Conservation (phyloP, 1,284 basidiomycete species). For the Leccinum fuscescens region DNA sequence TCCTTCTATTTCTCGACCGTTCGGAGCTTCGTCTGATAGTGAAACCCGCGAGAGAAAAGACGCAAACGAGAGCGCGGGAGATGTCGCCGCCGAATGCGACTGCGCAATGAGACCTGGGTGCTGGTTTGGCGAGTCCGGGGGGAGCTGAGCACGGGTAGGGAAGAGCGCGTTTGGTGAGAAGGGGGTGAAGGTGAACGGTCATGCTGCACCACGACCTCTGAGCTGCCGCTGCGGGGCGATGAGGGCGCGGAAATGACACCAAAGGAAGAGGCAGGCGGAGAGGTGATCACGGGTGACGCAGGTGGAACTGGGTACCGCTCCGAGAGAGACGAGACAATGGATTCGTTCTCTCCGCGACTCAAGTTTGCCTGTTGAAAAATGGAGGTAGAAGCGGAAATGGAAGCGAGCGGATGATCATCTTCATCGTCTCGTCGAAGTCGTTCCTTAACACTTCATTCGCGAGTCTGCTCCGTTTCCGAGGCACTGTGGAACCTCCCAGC, state of each 20-base stretch:
- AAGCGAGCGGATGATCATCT: constrained; percentile 1
- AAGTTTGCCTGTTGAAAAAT: background rate
- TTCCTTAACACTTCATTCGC: constrained; percentile 16
- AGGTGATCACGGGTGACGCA: constrained; percentile 30
- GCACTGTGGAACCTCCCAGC: constrained; percentile 12
- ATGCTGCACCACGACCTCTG: constrained; percentile 16
- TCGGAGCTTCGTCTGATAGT: constrained; percentile 52
- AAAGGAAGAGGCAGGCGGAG: constrained; percentile 25
- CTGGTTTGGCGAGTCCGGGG: background rate
- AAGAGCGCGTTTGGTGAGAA: background rate
- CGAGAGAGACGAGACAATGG: constrained; percentile 29
- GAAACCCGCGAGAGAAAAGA: constrained; percentile 27
- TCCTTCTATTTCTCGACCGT: constrained; percentile 49
- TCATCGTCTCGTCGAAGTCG: constrained; percentile 1
- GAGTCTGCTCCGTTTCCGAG: constrained; percentile 22
- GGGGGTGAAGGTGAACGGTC: background rate
- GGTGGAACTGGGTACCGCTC: constrained; percentile 33
- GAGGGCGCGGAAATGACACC: constrained; percentile 26
- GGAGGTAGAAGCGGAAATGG: background rate
- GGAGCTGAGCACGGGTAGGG: constrained; percentile 20
- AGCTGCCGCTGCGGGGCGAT: constrained; percentile 20
- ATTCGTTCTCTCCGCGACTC: constrained; percentile 7
- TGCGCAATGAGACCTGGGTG: background rate
- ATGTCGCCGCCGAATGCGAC: constrained; percentile 13
- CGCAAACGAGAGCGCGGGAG: constrained; percentile 19